phyloP scores from a whole-genome alignment of 75 land plant species.

The Picea glauca region DNA sequence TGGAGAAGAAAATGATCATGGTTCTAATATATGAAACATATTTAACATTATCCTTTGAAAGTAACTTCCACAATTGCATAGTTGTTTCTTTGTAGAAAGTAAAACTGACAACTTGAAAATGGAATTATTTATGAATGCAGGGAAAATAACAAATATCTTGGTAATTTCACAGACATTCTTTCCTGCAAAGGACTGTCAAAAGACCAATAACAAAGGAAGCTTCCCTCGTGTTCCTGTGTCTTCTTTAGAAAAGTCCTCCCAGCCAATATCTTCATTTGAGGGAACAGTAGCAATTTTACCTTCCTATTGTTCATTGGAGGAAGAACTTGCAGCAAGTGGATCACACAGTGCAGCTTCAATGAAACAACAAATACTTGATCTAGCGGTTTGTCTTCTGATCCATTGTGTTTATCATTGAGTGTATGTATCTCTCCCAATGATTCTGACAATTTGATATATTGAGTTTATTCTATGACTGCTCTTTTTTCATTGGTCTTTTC shows the following conservation, averaged over 20 bases:
- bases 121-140: neutral
- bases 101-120: neutral
- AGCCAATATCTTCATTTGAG: constrained; percentile 1
- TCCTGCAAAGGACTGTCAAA: neutral
- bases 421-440: neutral
- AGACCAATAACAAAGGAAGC: neutral
- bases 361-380: constrained; percentile 9
- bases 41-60: neutral
- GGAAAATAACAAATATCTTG: constrained; percentile 7
- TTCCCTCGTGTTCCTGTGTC: neutral
- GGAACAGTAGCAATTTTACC: constrained; percentile 4
- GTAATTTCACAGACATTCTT: constrained; percentile 1
- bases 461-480: neutral
- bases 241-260: constrained; percentile 6
- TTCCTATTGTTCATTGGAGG: constrained; percentile 13
- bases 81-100: neutral
- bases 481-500: neutral
- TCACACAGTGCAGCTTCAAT: constrained; percentile 9
- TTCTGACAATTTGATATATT: neutral
- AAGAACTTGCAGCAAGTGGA: neutral
- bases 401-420: neutral
- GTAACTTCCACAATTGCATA: neutral
- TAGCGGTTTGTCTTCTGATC: neutral
- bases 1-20: neutral
- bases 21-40: neutral